phyloP scores from a whole-genome alignment of 768 basidiomycete species.

The Amanita molliuscula region DNA sequence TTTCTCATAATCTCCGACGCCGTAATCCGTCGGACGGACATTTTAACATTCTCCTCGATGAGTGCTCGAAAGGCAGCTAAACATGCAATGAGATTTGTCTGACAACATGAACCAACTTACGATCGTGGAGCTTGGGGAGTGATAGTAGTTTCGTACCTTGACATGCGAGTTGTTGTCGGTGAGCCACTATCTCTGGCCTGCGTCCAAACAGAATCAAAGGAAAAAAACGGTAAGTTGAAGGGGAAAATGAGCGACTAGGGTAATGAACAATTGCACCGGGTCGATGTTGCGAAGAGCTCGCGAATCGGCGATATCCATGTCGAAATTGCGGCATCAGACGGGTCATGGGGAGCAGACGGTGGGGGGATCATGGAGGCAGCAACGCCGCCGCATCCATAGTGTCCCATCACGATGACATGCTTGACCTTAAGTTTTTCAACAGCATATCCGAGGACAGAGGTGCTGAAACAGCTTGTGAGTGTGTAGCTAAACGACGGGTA shows the following conservation, averaged over 20 bases:
- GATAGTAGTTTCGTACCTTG: constrained; percentile 6
- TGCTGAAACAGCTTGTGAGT: constrained; percentile 3
- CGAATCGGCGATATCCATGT: constrained; percentile 16
- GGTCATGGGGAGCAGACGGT: constrained; percentile 2
- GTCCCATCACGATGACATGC: constrained; percentile 17
- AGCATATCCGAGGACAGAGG: constrained; percentile 13
- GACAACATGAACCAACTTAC: constrained; percentile 4
- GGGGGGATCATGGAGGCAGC: constrained; percentile 11
- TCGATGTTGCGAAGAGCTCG: constrained; percentile 12
- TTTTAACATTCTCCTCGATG: constrained; percentile 14
- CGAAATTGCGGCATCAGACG: constrained; percentile 11
- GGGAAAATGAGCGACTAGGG: not conserved
- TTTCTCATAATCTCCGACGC: not conserved
- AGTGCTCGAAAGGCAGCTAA: constrained; percentile 14
- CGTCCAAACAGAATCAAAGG: not conserved
- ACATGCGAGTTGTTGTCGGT: constrained; percentile 8
- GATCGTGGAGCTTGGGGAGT: constrained; percentile 11
- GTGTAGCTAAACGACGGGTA: not conserved
- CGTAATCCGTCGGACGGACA: constrained; percentile 11
- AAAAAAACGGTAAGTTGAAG: not conserved
- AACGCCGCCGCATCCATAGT: constrained; percentile 16
- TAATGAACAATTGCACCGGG: constrained; percentile 9
- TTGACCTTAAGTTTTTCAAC: constrained; percentile 11
- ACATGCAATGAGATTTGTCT: not conserved
- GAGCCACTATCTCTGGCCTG: constrained; percentile 13